phyloP scores from a whole-genome alignment of 495 filamentous ascomycete genomes.

The Penicillium samsonianum region DNA sequence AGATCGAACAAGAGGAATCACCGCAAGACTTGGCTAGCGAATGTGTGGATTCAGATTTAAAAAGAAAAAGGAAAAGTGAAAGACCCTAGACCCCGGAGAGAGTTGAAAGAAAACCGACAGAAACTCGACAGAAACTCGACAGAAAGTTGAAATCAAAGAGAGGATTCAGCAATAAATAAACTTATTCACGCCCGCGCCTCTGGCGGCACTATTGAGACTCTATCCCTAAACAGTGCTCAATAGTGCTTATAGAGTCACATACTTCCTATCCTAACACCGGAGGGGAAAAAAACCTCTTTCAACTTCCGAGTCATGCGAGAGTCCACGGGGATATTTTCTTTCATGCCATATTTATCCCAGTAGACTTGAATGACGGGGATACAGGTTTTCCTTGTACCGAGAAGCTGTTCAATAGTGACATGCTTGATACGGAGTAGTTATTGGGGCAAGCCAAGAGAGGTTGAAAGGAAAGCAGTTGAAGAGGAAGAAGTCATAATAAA shows the following conservation, averaged over 20 bases:
- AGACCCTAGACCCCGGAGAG: neutral
- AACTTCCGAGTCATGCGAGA: neutral
- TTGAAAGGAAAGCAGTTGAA: neutral
- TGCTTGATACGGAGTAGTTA: neutral
- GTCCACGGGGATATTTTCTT: neutral
- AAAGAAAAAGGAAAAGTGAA: neutral
- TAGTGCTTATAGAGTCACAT: neutral
- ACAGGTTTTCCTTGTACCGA: neutral
- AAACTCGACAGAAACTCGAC: too few relatives aligned
- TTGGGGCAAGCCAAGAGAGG: neutral
- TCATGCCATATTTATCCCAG: neutral
- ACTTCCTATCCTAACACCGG: neutral
- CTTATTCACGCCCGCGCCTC: neutral
- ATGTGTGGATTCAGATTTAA: neutral
- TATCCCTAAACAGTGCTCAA: neutral
- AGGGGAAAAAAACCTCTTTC: neutral
- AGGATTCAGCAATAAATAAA: neutral
- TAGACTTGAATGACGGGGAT: neutral
- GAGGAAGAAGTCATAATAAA: neutral
- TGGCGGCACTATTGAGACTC: conserved; percentile 8
- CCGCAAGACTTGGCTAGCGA: neutral
- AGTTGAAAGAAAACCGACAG: neutral
- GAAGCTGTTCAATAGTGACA: neutral
- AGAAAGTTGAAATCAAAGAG: neutral
- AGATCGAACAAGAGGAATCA: neutral